Evolutionary conservation across 1,284 basidiomycete species (phyloP), one percentile per base, ranked within the genome.

Genomic region (Ustanciosporium gigantosporum): DNA sequence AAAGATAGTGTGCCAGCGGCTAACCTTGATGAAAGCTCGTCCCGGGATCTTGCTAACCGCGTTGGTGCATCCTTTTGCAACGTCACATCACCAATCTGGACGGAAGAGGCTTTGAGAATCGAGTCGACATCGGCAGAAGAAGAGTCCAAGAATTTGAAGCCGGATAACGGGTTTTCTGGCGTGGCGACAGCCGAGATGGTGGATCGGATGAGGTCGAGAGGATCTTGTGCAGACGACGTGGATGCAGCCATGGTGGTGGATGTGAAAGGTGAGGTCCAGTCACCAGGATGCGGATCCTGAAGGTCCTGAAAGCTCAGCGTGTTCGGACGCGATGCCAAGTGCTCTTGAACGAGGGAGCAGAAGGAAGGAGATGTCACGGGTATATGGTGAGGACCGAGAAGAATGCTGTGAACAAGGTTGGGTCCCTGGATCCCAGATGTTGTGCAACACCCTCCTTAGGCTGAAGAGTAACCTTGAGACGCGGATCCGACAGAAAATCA

Each of bases 11-110:
- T 25, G 35, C 44, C 32, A 21, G 59, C 46, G n/a, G 43, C 31
- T 5, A 56, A 40, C 15, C 35, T 44, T 13, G 49, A 15, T 3
- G 55, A 46, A 29, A 64, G 36, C 32, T 51, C 50, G 23, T 65
- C 52, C 41, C 61, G 46, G n/a, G 58, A 49, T 9, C 59, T 48
- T 16, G 66, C 49, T 2, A 72, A 41, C 8, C 69, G 56, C 11
- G 66, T 64, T 9, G 47, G 32, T 2, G 38, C 17, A 16, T 41
- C 31, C 13, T 53, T 53, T 36, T 35, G 27, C 19, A 62, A 32
- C 16, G 44, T 35, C 0, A 39, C 48, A 34, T 56, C 45, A 14
- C 48, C 47, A 5, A 62, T 25, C 17, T 36, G 36, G 25, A 62
- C 25, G 13, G 46, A 35, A 11, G 34, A 27, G 1, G 60, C 60